Conservation (phyloP, 2,329 filamentous ascomycete species). For the Tothia fuscella region DNA sequence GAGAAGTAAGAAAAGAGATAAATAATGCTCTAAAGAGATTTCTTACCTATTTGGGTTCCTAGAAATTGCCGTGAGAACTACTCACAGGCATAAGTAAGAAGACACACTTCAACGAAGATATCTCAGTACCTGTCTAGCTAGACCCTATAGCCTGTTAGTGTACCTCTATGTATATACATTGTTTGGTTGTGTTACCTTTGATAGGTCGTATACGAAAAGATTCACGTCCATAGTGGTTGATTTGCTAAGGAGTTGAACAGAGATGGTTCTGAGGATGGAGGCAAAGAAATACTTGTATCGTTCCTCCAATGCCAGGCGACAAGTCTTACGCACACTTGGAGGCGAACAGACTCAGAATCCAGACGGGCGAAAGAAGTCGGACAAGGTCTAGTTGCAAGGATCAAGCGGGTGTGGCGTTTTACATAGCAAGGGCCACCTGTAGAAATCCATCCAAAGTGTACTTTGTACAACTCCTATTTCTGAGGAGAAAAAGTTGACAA, state of each 20-base stretch:
- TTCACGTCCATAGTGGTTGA: constrained; percentile 34
- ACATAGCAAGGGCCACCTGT: too few relatives aligned
- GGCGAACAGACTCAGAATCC: neutral
- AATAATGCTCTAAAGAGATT: neutral
- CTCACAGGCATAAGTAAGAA: constrained; percentile 5
- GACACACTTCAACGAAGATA: neutral
- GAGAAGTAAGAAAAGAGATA: neutral
- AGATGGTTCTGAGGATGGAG: too few relatives aligned
- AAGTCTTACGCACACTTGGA: neutral
- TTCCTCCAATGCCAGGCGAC: too few relatives aligned
- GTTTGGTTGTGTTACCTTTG: too few relatives aligned
- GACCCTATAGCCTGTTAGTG: constrained; percentile 30
- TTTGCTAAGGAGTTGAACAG: neutral
- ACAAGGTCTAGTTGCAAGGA: too few relatives aligned
- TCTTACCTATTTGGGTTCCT: constrained; percentile 47
- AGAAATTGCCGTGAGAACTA: constrained; percentile 47
- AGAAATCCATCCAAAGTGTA: too few relatives aligned
- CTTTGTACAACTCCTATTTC: too few relatives aligned
- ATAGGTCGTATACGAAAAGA: constrained; percentile 42
- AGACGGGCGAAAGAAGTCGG: neutral
- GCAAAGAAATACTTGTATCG: too few relatives aligned
- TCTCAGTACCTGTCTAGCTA: constrained; percentile 37
- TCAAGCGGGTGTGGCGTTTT: too few relatives aligned
- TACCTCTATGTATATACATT: constrained; percentile 4
- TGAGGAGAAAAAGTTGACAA: too few relatives aligned